Evolutionary conservation across 2,329 filamentous ascomycete species (phyloP).

Genomic region (Trichoderma afroharzianum): DNA sequence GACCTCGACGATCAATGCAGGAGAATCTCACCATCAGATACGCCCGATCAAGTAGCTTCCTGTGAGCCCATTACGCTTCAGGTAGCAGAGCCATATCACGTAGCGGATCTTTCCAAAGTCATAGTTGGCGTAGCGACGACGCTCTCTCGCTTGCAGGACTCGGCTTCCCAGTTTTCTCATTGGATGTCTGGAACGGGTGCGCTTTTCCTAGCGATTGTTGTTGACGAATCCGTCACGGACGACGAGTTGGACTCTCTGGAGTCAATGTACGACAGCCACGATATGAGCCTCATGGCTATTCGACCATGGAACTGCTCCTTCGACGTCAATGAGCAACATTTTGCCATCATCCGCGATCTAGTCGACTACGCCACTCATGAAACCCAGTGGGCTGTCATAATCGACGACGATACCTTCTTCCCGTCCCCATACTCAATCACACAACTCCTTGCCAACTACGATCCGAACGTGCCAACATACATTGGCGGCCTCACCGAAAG

Average conservation of each 20-base stretch:
- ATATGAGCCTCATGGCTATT: constrained; percentile 34
- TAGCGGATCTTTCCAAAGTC: constrained; percentile 45
- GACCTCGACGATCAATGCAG: constrained; percentile 28
- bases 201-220: constrained; percentile 49
- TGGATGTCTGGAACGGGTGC: constrained; percentile 53
- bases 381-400: constrained; percentile 53
- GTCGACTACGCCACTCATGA: constrained; percentile 38
- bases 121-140: constrained; percentile 57
- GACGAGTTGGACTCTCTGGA: constrained; percentile 29
- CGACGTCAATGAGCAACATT: constrained; percentile 53
- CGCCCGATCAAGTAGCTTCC: background rate
- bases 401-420: constrained; percentile 65
- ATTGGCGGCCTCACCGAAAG: constrained; percentile 58
- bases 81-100: constrained; percentile 44
- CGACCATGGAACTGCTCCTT: constrained; percentile 33
- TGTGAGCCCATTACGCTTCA: constrained; percentile 45
- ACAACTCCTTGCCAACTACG: constrained; percentile 43
- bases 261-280: constrained; percentile 26
- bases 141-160: constrained; percentile 46
- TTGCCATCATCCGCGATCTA: constrained; percentile 51
- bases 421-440: constrained; percentile 50
- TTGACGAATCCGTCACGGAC: constrained; percentile 33
- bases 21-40: constrained; percentile 4
- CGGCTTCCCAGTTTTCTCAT: constrained; percentile 50
- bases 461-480: constrained; percentile 49